These are phyloP conservation scores for Eimeria maxima DNA, from an alignment of 169 alveolate genomes.

Conservation along the genomic window DNA sequence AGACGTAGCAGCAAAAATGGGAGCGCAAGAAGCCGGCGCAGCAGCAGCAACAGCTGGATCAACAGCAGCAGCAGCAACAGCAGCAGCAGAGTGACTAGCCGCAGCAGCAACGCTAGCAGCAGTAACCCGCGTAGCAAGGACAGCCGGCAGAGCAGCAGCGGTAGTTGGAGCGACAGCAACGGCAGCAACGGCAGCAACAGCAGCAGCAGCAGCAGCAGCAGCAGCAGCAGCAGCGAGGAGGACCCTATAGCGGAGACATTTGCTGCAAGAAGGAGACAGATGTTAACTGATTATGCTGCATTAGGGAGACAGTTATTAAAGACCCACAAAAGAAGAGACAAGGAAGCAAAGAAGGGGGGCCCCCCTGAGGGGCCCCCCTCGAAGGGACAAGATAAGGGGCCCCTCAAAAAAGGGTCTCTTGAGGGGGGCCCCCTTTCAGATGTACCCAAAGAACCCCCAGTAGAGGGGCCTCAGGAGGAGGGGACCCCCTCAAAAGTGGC, in stretches of 20 bases:
- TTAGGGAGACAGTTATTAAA: not conserved
- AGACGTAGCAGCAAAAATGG: not conserved
- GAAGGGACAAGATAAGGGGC: not conserved
- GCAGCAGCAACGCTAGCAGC: not conserved
- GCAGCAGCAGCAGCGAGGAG: not conserved
- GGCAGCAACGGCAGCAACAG: constrained; percentile 21
- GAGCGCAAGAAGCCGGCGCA: not conserved
- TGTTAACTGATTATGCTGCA: not conserved
- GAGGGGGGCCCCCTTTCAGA: not conserved
- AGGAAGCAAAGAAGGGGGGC: not conserved
- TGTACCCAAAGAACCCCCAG: not conserved
- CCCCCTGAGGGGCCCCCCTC: not conserved
- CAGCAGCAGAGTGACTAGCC: not conserved
- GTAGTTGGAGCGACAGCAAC: not conserved
- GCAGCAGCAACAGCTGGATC: not conserved
- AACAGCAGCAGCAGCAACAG: not conserved
- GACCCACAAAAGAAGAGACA: not conserved
- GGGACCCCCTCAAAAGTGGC: constrained; percentile 28
- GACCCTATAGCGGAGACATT: not conserved
- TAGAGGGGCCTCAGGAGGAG: not conserved
- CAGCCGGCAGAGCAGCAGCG: not conserved
- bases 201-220: constrained; percentile 43
- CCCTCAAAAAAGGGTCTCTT: not conserved
- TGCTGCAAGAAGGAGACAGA: constrained; percentile 7
- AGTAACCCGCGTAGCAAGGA: not conserved